A percentile compares a stretch with the other conserved stretches of the same genome.
phyloP scores from a whole-genome alignment of 257 asterid species.

The Solanum pennellii region DNA sequence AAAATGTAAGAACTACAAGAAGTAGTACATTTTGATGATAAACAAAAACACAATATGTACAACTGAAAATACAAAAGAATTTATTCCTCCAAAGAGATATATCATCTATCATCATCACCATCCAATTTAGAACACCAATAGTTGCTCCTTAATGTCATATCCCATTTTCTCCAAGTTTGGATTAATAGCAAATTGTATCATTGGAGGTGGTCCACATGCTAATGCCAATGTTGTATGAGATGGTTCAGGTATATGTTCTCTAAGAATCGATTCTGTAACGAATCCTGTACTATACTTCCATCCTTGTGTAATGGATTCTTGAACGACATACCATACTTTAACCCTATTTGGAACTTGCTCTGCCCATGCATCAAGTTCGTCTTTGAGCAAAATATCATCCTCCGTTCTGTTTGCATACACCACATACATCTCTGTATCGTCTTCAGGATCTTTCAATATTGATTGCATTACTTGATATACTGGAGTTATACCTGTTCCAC shows the following conservation, averaged over 20 bases:
- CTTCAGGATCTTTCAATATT: slow-evolving; percentile 63
- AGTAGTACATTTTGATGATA: neutral
- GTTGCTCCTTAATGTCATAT: slow-evolving; percentile 49
- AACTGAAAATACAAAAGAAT: neutral
- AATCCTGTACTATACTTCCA: slow-evolving; percentile 73
- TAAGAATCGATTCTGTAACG: slow-evolving; percentile 41
- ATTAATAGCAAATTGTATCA: slow-evolving; percentile 81
- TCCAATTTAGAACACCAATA: slow-evolving; percentile 45
- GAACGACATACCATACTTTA: slow-evolving; percentile 85
- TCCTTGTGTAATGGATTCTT: slow-evolving; percentile 31
- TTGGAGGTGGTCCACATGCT: slow-evolving; percentile 96
- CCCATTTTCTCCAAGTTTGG: slow-evolving; percentile 96
- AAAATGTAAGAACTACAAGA: neutral
- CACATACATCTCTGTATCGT: slow-evolving; percentile 57
- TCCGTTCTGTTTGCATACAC: slow-evolving; percentile 89
- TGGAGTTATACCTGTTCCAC: slow-evolving; percentile 91
- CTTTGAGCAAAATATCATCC: slow-evolving; percentile 59
- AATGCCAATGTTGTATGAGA: slow-evolving; percentile 43
- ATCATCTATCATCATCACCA: too few species aligned
- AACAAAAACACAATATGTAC: neutral
- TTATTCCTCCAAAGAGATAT: neutral
- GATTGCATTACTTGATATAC: slow-evolving; percentile 89
- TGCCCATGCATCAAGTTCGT: slow-evolving; percentile 82
- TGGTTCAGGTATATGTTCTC: slow-evolving; percentile 64
- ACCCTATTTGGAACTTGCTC: slow-evolving; percentile 42